These are phyloP conservation scores for Sporobolomyces pararoseus DNA, from an alignment of 768 basidiomycete species.

Conservation along the genomic window DNA sequence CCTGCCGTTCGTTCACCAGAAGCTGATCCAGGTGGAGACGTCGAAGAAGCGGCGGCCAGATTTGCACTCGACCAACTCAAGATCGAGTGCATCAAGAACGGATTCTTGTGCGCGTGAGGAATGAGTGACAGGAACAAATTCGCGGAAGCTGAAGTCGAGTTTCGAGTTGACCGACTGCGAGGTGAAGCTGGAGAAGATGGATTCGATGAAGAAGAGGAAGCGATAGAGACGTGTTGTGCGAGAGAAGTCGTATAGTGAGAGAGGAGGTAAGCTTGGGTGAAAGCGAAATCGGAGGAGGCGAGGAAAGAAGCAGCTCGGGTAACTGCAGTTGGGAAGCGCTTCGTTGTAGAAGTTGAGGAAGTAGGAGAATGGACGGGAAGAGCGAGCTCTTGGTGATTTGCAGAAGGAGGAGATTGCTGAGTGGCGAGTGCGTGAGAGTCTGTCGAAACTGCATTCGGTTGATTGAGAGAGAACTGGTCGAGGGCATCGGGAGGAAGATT, in stretches of 20 bases:
- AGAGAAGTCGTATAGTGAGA: conserved; percentile 30
- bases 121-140: conserved; percentile 36
- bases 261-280: conserved; percentile 27
- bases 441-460: no score
- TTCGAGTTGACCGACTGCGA: neutral
- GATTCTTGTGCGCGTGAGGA: conserved; percentile 20
- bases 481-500: conserved; percentile 2
- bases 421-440: neutral
- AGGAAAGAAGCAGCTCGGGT: conserved; percentile 16
- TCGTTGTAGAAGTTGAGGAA: neutral
- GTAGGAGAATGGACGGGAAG: neutral
- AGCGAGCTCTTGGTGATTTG: no score
- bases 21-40: neutral
- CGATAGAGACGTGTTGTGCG: conserved; percentile 29
- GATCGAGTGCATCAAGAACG: conserved; percentile 25
- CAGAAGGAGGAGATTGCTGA: neutral
- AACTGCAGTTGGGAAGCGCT: neutral
- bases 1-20: neutral
- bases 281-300: conserved; percentile 28
- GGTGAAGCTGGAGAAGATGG: conserved; percentile 1
- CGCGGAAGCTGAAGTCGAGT: neutral
- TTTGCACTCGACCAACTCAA: conserved; percentile 29
- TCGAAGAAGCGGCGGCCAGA: conserved; percentile 18
- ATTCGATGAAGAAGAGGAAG: conserved; percentile 7
- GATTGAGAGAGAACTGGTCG: neutral